phyloP scores from a whole-genome alignment of 768 basidiomycete genomes.

The Tylopilus subfusipes region DNA sequence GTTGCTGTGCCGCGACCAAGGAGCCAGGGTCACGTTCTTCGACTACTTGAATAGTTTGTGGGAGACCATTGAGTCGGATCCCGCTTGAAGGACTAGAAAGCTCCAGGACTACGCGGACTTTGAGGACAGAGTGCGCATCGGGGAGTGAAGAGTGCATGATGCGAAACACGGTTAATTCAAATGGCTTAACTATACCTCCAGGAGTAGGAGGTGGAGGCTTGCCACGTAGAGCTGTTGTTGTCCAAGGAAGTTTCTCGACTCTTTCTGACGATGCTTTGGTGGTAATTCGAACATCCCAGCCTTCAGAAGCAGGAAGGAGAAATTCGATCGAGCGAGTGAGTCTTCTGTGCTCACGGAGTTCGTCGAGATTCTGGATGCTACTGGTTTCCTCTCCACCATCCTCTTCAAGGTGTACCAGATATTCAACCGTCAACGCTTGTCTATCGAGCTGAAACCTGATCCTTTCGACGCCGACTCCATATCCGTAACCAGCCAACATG shows the following conservation, averaged over 20 bases:
- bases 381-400: slow-evolving; percentile 25
- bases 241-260: slow-evolving; percentile 73
- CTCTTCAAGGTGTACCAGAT: slow-evolving; percentile 74
- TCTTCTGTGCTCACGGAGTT: slow-evolving; percentile 66
- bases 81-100: slow-evolving; percentile 72
- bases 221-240: slow-evolving; percentile 52
- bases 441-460: slow-evolving; percentile 78
- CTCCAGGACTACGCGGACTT: slow-evolving; percentile 78
- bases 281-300: slow-evolving; percentile 85
- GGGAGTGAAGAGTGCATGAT: slow-evolving; percentile 69
- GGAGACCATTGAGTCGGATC: slow-evolving; percentile 83
- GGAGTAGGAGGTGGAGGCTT: slow-evolving; percentile 32
- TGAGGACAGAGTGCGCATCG: slow-evolving; percentile 74
- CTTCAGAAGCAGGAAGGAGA: slow-evolving; percentile 67
- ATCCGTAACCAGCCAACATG: slow-evolving; percentile 71
- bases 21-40: slow-evolving; percentile 68
- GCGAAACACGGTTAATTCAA: slow-evolving; percentile 57
- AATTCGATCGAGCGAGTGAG: slow-evolving; percentile 79
- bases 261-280: slow-evolving; percentile 71
- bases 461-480: slow-evolving; percentile 76
- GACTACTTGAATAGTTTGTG: slow-evolving; percentile 59
- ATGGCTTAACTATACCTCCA: slow-evolving; percentile 33
- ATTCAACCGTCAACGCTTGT: slow-evolving; percentile 79
- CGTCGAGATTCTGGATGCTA: slow-evolving; percentile 51
- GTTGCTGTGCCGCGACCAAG: slow-evolving; percentile 40